phyloP scores from a whole-genome alignment of 371 early-diverging fungal species.

The Conidiobolus incongruus region DNA sequence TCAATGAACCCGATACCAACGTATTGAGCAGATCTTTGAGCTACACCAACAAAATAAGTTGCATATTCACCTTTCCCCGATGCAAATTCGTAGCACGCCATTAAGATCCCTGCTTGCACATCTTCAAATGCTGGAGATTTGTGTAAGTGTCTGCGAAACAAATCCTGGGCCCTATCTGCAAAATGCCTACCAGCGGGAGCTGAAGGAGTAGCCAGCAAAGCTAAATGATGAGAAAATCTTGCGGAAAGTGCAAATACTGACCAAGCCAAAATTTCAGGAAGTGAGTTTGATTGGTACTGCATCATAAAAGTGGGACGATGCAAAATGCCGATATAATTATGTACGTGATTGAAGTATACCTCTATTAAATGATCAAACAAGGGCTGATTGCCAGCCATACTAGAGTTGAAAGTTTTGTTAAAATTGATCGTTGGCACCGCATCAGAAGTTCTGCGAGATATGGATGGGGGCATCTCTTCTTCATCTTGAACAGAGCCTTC shows the following conservation, averaged over 20 bases:
- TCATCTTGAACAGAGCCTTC: too few species aligned
- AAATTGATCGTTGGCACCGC: too few species aligned
- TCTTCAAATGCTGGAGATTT: background rate
- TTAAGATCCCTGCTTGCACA: background rate
- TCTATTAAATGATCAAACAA: background rate
- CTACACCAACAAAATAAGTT: background rate
- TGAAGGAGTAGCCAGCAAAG: background rate
- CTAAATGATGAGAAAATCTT: background rate
- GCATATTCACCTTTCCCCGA: constrained; percentile 3
- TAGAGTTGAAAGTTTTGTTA: too few species aligned
- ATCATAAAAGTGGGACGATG: background rate
- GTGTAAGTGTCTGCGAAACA: background rate
- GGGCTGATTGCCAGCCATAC: too few species aligned
- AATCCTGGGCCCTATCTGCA: background rate
- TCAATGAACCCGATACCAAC: constrained; percentile 2
- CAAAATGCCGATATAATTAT: background rate
- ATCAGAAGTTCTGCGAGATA: too few species aligned
- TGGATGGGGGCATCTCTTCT: too few species aligned
- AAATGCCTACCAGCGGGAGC: constrained; percentile 2
- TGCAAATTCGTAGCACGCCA: constrained; percentile 1
- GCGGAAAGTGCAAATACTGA: background rate
- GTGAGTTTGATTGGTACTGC: background rate
- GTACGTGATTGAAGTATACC: background rate
- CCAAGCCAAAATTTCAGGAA: background rate
- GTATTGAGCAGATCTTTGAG: constrained; percentile 4